Conservation (phyloP, 768 basidiomycete species). For the Serendipita sp. region DNA sequence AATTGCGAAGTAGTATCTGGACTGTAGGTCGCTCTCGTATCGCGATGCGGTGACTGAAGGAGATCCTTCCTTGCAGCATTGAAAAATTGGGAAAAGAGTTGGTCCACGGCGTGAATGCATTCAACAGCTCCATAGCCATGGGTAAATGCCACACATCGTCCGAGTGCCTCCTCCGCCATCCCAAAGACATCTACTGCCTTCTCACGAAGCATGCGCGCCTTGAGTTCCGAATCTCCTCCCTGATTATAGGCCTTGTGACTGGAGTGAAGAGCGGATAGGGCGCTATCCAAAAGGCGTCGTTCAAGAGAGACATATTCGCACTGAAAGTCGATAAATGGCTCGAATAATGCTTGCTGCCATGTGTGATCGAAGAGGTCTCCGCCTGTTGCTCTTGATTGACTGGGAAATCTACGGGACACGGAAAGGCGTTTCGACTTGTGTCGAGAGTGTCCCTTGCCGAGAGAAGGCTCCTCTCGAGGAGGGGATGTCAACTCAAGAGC, state of each 20-base stretch:
- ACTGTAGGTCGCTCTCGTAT: not conserved
- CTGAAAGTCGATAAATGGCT: constrained; percentile 87
- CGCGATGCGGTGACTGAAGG: not conserved
- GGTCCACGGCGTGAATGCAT: constrained; percentile 58
- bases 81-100: constrained; percentile 54
- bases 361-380: constrained; percentile 28
- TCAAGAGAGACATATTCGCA: constrained; percentile 71
- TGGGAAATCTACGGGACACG: constrained; percentile 21
- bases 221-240: constrained; percentile 7
- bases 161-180: constrained; percentile 63
- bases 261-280: constrained; percentile 32
- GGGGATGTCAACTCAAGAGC: not conserved
- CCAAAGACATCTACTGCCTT: constrained; percentile 57
- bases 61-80: constrained; percentile 11
- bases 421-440: constrained; percentile 19
- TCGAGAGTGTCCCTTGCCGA: constrained; percentile 11
- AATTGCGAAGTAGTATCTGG: not conserved
- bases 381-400: constrained; percentile 13
- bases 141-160: constrained; percentile 62
- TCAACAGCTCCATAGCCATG: constrained; percentile 74
- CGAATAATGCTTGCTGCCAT: constrained; percentile 88
- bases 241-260: constrained; percentile 1
- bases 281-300: constrained; percentile 44
- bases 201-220: constrained; percentile 54
- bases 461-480: not conserved